Evolutionary conservation across 805 yeast genomes (phyloP).

Genomic region (Wickerhamomyces chaumierensis): DNA sequence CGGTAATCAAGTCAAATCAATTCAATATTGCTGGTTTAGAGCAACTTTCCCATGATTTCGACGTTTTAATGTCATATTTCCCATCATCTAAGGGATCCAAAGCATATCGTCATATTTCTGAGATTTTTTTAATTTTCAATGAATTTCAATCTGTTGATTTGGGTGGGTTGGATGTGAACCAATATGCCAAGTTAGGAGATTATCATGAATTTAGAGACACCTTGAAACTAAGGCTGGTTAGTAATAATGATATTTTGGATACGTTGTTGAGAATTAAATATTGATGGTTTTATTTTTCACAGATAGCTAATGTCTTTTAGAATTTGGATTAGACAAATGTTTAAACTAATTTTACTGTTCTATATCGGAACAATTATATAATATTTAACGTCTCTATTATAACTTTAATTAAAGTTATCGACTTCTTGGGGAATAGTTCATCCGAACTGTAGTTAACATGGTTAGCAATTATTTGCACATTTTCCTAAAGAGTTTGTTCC

Average conservation of each 20-base stretch:
- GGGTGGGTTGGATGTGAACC: conserved; percentile 3
- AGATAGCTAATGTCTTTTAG: too few species aligned
- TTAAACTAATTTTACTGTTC: too few species aligned
- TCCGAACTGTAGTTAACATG: too few species aligned
- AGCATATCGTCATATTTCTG: neutral
- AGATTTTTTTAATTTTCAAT: too few species aligned
- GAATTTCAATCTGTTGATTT: neutral
- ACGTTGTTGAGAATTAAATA: conserved; percentile 23
- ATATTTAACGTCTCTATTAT: too few species aligned
- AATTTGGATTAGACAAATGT: too few species aligned
- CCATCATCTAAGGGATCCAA: neutral
- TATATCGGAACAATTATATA: too few species aligned
- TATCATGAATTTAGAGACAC: conserved; percentile 17
- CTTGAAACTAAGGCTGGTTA: conserved; percentile 12
- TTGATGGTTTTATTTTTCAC: too few species aligned
- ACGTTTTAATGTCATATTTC: neutral
- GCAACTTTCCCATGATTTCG: conserved; percentile 23
- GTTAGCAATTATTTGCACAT: too few species aligned
- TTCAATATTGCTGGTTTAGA: conserved; percentile 22
- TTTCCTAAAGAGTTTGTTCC: neutral
- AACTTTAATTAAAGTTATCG: too few species aligned
- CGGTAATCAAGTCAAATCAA: conserved; percentile 25
- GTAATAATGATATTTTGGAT: conserved; percentile 25
- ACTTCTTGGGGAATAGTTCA: too few species aligned
- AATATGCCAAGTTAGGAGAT: conserved; percentile 20